Base-by-base conservation (phyloP, 768 basidiomycete genomes). In the Kondoa subrosea region DNA sequence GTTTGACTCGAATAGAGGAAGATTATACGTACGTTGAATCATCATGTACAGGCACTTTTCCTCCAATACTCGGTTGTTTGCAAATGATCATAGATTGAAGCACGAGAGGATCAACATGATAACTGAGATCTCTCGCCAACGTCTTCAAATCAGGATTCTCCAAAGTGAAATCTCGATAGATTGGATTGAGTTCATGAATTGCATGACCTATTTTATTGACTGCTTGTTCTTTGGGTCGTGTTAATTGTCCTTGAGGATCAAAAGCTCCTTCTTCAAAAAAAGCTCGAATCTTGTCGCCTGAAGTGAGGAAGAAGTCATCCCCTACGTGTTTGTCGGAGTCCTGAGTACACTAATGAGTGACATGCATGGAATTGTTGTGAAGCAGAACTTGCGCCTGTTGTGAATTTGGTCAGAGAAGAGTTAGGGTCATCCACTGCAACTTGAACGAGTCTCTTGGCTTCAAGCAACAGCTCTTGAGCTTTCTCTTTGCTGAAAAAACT, bases 321-420 rank as follows among this genome's bases (percentile, higher is more conserved):
- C 57, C 66, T 29, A 69, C 69, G 29, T 65, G 60, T 30, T 70
- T 25, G 21, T 26, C 40, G 34, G 56, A 60, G n/a, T n/a, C n/a
- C n/a, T n/a, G n/a, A n/a, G n/a, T n/a, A n/a, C n/a, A n/a, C n/a
- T n/a, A n/a, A n/a, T n/a, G n/a, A n/a, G n/a, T n/a, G n/a, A n/a
- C n/a, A n/a, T n/a, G n/a, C n/a, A n/a, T n/a, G n/a, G n/a, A n/a
- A n/a, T n/a, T n/a, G n/a, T n/a, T 40, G 25, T 21, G 33, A 26
- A 57, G 68, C 76, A n/a, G n/a, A n/a, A n/a, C n/a, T n/a, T n/a
- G n/a, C n/a, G n/a, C n/a, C n/a, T n/a, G 91, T 91, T 17, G 87
- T 88, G 78, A 99, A 99, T 75, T 84, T 87, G 15, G 91, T 97
- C 91, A n/a, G n/a, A n/a, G n/a, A n/a, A n/a, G n/a, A n/a, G n/a